Conservation (phyloP, 2,329 filamentous ascomycete species). For the Penicillium sp. region DNA sequence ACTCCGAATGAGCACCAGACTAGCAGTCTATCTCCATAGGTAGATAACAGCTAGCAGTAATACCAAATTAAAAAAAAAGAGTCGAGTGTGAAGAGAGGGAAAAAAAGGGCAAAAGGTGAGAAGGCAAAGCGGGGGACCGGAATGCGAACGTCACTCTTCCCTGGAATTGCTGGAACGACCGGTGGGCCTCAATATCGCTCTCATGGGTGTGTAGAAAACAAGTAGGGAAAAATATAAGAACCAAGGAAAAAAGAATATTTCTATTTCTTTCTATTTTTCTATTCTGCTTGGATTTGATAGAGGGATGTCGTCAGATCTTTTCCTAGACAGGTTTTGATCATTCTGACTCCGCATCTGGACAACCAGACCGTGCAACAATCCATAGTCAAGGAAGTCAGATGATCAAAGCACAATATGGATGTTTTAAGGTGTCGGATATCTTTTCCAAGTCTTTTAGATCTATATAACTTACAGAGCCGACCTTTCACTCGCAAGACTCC, state of each 20-base stretch:
- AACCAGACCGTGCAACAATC: background rate
- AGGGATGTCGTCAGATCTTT: background rate
- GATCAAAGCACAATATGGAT: too few species aligned
- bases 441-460: background rate
- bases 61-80: background rate
- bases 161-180: background rate
- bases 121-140: conserved; percentile 7
- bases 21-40: conserved; percentile 4
- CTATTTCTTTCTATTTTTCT: background rate
- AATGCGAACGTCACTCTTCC: conserved; percentile 6
- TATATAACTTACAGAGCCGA: conserved; percentile 28
- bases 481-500: conserved; percentile 28
- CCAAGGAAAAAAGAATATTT: background rate
- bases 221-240: too few species aligned
- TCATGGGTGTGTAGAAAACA: conserved; percentile 5
- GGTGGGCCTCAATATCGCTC: conserved; percentile 18
- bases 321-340: background rate
- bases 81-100: background rate
- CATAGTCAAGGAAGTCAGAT: background rate
- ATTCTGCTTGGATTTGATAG: background rate
- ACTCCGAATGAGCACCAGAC: background rate
- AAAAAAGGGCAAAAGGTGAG: background rate
- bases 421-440: background rate
- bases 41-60: background rate
- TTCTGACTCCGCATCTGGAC: background rate